Evolutionary conservation across 164 flowering plant species (phyloP).

Genomic region (Magnolia sinica): DNA sequence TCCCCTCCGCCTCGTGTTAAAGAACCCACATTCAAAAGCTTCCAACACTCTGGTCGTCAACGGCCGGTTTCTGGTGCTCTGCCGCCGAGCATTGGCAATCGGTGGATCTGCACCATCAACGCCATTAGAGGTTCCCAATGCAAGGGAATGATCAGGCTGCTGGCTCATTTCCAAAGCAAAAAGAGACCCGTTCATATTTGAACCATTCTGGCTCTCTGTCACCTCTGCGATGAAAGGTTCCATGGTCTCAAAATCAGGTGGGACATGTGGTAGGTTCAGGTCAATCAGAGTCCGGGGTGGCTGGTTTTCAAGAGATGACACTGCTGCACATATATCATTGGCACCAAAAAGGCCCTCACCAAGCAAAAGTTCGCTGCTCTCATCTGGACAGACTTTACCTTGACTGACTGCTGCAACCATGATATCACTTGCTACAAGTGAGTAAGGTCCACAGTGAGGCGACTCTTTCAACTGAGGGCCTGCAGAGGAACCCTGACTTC

Average conservation of each 20-base stretch:
- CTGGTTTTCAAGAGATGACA: constrained; percentile 19
- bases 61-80: constrained; percentile 70
- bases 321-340: constrained; percentile 6
- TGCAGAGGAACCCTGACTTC: constrained; percentile 8
- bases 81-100: constrained; percentile 36
- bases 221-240: constrained; percentile 16
- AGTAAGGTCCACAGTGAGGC: constrained; percentile 6
- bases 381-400: constrained; percentile 24
- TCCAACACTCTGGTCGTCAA: constrained; percentile 60
- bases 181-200: background rate
- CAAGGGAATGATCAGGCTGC: constrained; percentile 1
- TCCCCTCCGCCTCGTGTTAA: constrained; percentile 24
- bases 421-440: constrained; percentile 17
- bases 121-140: constrained; percentile 12
- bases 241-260: constrained; percentile 31
- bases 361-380: constrained; percentile 19
- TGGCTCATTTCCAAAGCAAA: background rate
- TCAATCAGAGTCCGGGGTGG: constrained; percentile 33
- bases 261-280: constrained; percentile 43
- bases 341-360: constrained; percentile 8
- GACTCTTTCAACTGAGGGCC: constrained; percentile 18
- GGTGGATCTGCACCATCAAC: constrained; percentile 26
- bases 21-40: constrained; percentile 56
- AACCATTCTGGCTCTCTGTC: constrained; percentile 18
- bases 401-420: constrained; percentile 17